phyloP scores from a whole-genome alignment of 1,284 basidiomycete species.

The Taiwanofungus camphoratus region DNA sequence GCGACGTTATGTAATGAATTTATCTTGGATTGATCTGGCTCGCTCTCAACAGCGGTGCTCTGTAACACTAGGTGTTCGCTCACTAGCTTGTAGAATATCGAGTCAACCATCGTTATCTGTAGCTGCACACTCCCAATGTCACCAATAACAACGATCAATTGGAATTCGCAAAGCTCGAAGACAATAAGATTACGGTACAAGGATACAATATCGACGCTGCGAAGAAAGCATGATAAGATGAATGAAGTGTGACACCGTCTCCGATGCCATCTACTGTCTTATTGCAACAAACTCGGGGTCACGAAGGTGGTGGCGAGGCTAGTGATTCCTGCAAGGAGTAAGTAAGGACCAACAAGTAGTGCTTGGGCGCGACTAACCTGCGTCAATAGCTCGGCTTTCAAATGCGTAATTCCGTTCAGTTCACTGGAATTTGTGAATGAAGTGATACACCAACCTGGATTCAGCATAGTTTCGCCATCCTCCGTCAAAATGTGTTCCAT shows the following conservation, averaged over 20 bases:
- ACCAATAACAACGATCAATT: too few species aligned
- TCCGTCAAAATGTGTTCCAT: constrained; percentile 52
- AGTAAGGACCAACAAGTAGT: neutral
- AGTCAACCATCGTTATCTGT: constrained; percentile 25
- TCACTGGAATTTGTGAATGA: too few species aligned
- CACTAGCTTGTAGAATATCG: constrained; percentile 25
- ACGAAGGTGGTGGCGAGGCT: constrained; percentile 52
- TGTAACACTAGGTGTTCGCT: constrained; percentile 15
- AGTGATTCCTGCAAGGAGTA: constrained; percentile 44
- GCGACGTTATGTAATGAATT: constrained; percentile 3
- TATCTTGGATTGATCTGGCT: constrained; percentile 13
- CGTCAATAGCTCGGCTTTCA: constrained; percentile 53
- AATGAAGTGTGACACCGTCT: neutral
- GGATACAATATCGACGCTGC: neutral
- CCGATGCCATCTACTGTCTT: neutral
- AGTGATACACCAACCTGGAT: constrained; percentile 43
- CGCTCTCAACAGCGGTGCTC: constrained; percentile 40
- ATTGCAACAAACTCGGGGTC: constrained; percentile 14
- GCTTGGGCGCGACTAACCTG: constrained; percentile 36
- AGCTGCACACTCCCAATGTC: constrained; percentile 15
- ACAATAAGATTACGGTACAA: neutral
- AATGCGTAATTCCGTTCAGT: too few species aligned
- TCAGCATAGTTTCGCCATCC: constrained; percentile 60
- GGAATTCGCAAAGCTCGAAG: neutral
- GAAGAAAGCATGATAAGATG: neutral